Base-by-base conservation (phyloP, 2,329 filamentous ascomycete genomes). In the Cercospora zeae-maydis region DNA sequence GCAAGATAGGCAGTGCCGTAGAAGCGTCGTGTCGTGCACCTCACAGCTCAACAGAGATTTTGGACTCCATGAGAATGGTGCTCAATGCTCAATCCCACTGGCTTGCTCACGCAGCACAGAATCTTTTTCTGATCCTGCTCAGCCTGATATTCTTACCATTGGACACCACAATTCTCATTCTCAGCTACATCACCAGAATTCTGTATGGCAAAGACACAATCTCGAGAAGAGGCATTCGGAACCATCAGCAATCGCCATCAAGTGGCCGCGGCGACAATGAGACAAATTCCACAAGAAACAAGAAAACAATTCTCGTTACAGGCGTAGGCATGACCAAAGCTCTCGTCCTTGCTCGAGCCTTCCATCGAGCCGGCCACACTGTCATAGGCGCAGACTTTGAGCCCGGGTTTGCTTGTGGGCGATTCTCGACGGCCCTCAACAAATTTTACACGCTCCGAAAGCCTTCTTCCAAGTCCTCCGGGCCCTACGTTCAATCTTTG, bases 301-400 rank as follows among this genome's bases (percentile, higher is more conserved):
- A 73, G 75, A 82, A 80, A 59, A 89, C 83, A 0, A 78, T 92
- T 36, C 81, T 93, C 13, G 83, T 93, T 45, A 92, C 89, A 0
- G 89, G 90, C 1, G 81, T 92, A 2, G 85, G 86, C 51, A 92
- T 91, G 83, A 81, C 84, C 47, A 90, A 91, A 72, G 89, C 88
- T 3, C 79, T 92, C 2, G 78, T 80, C 0, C 77, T 93, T 8
- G 87, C 89, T 4, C 83, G 90, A 34, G 75, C 84, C 3, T 88
- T 92, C 74, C 81, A 88, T 67, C 39, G 60, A 42, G 80, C 82
- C 1, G 87, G 88, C 2, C 87, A 92, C 73, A 81, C 81, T n/a
- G 88, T 92, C 39, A 82, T 92, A 42, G 89, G 88, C 4, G 88
- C 88, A 10, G 89, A 91, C 70, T 84, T 87, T 57, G 55, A 36